Base-by-base conservation (phyloP, 2,329 filamentous ascomycete species). In the Pseudogymnoascus sp. region DNA sequence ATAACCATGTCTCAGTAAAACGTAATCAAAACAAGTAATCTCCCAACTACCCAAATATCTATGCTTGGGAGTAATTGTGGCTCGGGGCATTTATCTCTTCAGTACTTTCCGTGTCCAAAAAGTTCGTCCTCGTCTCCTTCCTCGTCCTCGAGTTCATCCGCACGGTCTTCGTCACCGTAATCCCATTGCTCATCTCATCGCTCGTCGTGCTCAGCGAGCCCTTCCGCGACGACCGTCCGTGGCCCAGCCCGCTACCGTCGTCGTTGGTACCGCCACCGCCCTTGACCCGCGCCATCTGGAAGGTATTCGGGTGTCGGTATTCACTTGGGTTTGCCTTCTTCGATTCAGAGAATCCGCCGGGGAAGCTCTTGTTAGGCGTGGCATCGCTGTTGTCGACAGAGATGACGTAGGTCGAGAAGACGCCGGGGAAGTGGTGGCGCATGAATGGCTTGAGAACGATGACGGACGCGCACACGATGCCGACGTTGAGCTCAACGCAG, bases 401-500 rank as follows among this genome's bases (percentile, higher is more conserved):
- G 26, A 55, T 55, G 4, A 55, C n/a, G 49, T 55, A 55, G 26
- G 49, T 55, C 8, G 49, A 55, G 49, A 55, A 55, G 49, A 55
- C 49, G n/a, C 49, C 49, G 26, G 60, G 60, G 29, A 61, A 61
- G 41, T 61, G 60, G 12, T 31, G 41, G 29, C 38, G 38, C 29
- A 61, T 39, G 12, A 61, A 61, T 7, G 60, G 60, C 23, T 55
- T 61, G 29, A 61, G 38, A 5, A 43, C 39, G 7, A 52, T 33
- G 29, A 61, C 35, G 16, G 39, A 49, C 19, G 41, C 49, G 23
- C 60, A 61, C 10, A 61, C 16, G 10, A 61, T 61, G 39, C 60
- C 60, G 29, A 61, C 12, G 33, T 61, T 61, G 60, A 61, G 23
- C 37, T 61, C 60, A 12, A 61, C 39, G 14, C 39, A 61, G 3